Conservation (phyloP, 495 filamentous ascomycete species). For the Talaromyces thailandensis region DNA sequence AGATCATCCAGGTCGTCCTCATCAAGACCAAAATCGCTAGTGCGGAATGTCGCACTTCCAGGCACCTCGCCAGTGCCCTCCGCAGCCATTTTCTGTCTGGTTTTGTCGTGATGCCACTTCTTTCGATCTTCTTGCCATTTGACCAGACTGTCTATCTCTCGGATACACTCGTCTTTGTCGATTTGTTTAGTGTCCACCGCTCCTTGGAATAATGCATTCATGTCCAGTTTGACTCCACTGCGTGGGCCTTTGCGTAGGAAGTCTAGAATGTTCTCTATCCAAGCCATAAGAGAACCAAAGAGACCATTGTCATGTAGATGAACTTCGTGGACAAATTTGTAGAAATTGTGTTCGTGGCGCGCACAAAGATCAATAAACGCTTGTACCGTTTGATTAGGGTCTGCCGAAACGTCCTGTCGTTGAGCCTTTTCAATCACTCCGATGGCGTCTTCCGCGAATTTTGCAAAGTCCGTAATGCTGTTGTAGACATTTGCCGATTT, state of each 20-base stretch:
- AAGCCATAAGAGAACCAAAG: conserved; percentile 90
- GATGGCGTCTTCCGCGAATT: conserved; percentile 88
- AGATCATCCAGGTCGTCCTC: conserved; percentile 75
- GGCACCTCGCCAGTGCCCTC: conserved; percentile 50
- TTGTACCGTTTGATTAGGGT: conserved; percentile 98
- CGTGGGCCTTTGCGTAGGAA: conserved; percentile 81
- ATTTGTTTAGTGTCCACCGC: conserved; percentile 58
- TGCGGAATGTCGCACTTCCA: conserved; percentile 51
- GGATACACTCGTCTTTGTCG: conserved; percentile 60
- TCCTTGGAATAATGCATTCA: conserved; percentile 84
- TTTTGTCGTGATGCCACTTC: conserved; percentile 96
- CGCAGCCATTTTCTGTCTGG: conserved; percentile 95
- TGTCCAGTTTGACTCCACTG: conserved; percentile 66
- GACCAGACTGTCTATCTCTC: conserved; percentile 77
- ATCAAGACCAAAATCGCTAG: conserved; percentile 82
- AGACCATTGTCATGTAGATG: conserved; percentile 97
- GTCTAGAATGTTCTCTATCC: conserved; percentile 93
- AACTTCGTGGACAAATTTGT: conserved; percentile 97
- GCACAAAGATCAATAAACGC: conserved; percentile 95
- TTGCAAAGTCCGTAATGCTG: conserved; percentile 89
- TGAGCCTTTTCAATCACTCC: conserved; percentile 80
- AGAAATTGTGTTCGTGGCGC: conserved; percentile 91
- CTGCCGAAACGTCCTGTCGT: conserved; percentile 82
- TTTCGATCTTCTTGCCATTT: conserved; percentile 91
- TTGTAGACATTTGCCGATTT: conserved; percentile 98